Evolutionary conservation across 1,139 yeast genomes (phyloP).

Genomic region (Pichia sp.): DNA sequence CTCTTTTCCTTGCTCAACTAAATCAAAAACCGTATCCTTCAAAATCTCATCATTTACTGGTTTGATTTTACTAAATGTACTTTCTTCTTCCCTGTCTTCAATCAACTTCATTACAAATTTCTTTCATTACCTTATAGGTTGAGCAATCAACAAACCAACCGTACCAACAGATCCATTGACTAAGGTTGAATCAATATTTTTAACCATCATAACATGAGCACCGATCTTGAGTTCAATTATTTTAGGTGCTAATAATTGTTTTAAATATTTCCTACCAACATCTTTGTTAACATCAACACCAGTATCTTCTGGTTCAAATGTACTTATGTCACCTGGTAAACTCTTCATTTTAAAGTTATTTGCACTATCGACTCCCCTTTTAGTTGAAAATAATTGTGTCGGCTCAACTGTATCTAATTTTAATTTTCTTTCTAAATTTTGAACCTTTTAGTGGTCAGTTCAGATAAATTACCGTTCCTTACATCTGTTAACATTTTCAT

Average conservation of each 20-base stretch:
- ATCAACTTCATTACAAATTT: background rate
- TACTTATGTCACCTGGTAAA: conserved; percentile 42
- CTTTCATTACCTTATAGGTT: conserved; percentile 30
- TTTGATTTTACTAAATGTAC: background rate
- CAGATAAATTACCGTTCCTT: conserved; percentile 63
- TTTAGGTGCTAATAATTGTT: conserved; percentile 68
- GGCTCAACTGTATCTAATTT: conserved; percentile 70
- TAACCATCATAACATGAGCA: conserved; percentile 95
- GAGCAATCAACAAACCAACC: conserved; percentile 60
- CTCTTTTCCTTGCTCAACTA: conserved; percentile 15
- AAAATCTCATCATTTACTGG: background rate
- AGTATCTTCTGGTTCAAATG: conserved; percentile 54
- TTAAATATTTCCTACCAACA: conserved; percentile 38
- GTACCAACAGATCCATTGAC: conserved; percentile 93
- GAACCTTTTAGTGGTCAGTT: conserved; percentile 49
- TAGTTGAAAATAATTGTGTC: conserved; percentile 78
- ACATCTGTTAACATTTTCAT: conserved; percentile 83
- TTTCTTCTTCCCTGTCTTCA: too few species aligned
- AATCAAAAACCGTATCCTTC: conserved; percentile 8
- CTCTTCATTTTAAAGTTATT: conserved; percentile 48
- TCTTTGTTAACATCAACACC: conserved; percentile 47
- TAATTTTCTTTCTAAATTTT: conserved; percentile 49
- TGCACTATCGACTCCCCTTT: conserved; percentile 77
- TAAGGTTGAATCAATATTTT: conserved; percentile 76
- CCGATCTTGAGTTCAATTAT: conserved; percentile 60